These are phyloP conservation scores for Golovinomyces cichoracearum DNA, from an alignment of 2,329 filamentous ascomycete genomes.

Conservation along the genomic window DNA sequence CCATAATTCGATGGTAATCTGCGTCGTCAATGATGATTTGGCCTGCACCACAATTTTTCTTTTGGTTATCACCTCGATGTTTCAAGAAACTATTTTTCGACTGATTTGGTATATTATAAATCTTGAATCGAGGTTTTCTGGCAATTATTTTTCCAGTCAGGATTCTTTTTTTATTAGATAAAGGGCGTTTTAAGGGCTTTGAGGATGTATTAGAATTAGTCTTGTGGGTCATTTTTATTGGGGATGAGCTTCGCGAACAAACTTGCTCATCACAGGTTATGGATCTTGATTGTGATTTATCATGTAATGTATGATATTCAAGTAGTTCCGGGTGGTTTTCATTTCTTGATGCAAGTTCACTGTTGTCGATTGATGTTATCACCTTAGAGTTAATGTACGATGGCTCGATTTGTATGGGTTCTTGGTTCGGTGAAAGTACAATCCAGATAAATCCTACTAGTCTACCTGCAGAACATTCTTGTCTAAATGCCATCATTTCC, in stretches of 20 bases:
- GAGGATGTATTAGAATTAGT: background rate
- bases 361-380: background rate
- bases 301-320: background rate
- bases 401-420: background rate
- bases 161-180: slow-evolving; percentile 14
- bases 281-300: background rate
- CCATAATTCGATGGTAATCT: slow-evolving; percentile 40
- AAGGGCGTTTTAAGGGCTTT: background rate
- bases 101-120: too few relatives aligned
- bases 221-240: background rate
- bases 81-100: background rate
- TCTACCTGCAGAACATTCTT: slow-evolving; percentile 80
- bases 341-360: background rate
- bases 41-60: slow-evolving; percentile 20
- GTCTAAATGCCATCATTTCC: slow-evolving; percentile 93
- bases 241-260: background rate
- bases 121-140: slow-evolving; percentile 39
- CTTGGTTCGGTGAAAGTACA: slow-evolving; percentile 30
- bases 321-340: background rate
- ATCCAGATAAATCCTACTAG: slow-evolving; percentile 91
- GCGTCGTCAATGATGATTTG: slow-evolving; percentile 34
- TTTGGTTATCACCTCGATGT: background rate
- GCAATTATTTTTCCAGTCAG: slow-evolving; percentile 35
- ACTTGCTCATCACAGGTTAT: background rate
- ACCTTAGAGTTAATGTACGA: background rate